A percentile compares a stretch with the other conserved stretches of the same genome.
phyloP scores from a whole-genome alignment of 305 asterid genomes.

The Caryopteris hybrid region DNA sequence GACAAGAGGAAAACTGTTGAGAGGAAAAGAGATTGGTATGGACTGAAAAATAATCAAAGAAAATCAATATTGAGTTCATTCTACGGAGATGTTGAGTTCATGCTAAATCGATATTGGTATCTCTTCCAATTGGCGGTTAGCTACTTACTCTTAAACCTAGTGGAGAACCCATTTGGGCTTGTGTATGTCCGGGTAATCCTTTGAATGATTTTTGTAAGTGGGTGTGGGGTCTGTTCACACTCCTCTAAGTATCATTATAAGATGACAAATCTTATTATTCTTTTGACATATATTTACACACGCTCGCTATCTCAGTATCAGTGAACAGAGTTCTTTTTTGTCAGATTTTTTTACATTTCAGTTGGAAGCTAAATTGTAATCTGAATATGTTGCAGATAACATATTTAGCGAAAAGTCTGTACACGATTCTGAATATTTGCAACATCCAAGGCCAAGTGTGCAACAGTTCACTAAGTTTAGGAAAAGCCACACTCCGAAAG shows the following conservation, averaged over 20 bases:
- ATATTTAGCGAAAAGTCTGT: conserved; percentile 8
- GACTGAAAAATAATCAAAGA: background rate
- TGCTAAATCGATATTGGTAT: background rate
- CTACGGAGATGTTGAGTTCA: background rate
- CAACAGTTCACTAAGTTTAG: conserved; percentile 22
- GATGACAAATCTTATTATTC: background rate
- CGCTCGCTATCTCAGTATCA: no score
- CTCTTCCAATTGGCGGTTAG: no score
- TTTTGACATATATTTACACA: background rate
- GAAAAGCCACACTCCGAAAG: conserved; percentile 41
- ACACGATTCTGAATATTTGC: conserved; percentile 18
- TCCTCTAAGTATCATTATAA: no score
- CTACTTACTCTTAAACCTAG: no score
- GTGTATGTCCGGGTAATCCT: no score
- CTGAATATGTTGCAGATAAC: conserved; percentile 21
- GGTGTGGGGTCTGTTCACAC: no score
- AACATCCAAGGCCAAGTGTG: conserved; percentile 18
- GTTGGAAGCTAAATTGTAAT: conserved; percentile 14
- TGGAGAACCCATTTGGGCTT: no score
- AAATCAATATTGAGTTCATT: background rate
- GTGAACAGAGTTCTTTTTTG: background rate
- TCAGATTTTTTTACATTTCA: background rate
- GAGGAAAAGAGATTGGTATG: background rate
- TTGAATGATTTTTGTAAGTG: no score
- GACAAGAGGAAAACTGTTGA: background rate